Evolutionary conservation across 2,329 filamentous ascomycete species (phyloP).

Genomic region (Sporothrix protearum): DNA sequence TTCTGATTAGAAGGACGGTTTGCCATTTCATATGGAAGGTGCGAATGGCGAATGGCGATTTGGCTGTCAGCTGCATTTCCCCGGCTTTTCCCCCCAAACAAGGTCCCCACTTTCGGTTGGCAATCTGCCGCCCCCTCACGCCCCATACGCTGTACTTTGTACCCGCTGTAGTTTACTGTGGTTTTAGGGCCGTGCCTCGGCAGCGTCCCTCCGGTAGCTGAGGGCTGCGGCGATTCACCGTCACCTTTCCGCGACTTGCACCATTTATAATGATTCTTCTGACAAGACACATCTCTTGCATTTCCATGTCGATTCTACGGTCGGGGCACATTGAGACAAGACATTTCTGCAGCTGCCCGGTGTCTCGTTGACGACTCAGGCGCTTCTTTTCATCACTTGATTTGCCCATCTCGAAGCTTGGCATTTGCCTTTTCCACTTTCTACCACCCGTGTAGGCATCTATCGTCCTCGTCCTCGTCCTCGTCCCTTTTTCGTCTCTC

Average conservation of each 20-base stretch:
- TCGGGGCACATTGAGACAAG: not conserved
- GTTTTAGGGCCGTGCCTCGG: constrained; percentile 16
- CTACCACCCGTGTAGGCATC: not conserved
- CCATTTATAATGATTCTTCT: not conserved
- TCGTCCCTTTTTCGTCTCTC: not conserved
- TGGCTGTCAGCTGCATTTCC: not conserved
- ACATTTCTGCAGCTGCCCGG: not conserved
- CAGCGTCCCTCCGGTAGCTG: constrained; percentile 16
- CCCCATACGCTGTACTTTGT: not conserved
- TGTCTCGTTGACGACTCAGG: not conserved
- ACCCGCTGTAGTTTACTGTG: not conserved
- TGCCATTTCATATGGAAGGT: not conserved
- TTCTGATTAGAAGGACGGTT: not conserved
- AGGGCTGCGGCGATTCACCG: not conserved
- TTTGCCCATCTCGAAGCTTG: not conserved
- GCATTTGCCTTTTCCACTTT: not conserved
- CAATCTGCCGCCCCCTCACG: constrained; percentile 14
- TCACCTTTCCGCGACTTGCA: not conserved
- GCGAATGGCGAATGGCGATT: not conserved
- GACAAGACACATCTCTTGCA: not conserved
- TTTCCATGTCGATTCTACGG: not conserved
- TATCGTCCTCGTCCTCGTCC: constrained; percentile 4
- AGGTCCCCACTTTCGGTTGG: constrained; percentile 8
- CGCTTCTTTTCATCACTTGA: not conserved
- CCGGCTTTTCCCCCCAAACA: constrained; percentile 2